phyloP scores from a whole-genome alignment of 1,139 yeast species.

The Kluyveromyces sp. region DNA sequence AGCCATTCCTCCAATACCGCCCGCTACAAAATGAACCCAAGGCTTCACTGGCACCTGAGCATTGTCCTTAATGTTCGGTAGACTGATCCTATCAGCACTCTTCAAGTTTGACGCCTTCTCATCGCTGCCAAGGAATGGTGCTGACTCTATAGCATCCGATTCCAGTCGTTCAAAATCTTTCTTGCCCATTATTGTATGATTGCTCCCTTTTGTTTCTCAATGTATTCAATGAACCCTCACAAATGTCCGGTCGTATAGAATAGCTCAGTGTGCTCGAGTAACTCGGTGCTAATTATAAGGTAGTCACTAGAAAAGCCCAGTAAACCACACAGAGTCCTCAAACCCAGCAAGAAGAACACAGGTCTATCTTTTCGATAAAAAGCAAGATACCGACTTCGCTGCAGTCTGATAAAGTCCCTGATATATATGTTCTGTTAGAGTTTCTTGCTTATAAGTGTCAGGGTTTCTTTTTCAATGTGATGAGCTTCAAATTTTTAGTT shows the following conservation, averaged over 20 bases:
- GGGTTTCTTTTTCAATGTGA: background rate
- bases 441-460: background rate
- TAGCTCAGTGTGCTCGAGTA: too few species aligned
- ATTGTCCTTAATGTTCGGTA: slow-evolving; percentile 11
- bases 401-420: too few species aligned
- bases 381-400: too few species aligned
- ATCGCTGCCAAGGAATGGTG: slow-evolving; percentile 62
- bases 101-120: slow-evolving; percentile 41
- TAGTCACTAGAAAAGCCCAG: too few species aligned
- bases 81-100: slow-evolving; percentile 19
- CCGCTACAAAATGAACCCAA: slow-evolving; percentile 99
- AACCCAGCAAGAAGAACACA: too few species aligned
- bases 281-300: too few species aligned
- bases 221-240: too few species aligned
- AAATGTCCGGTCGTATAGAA: too few species aligned
- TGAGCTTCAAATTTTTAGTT: slow-evolving; percentile 6
- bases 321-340: too few species aligned
- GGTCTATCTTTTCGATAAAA: too few species aligned
- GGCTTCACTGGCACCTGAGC: slow-evolving; percentile 45
- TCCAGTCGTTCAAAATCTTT: slow-evolving; percentile 34
- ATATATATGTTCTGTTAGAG: too few species aligned
- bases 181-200: slow-evolving; percentile 24
- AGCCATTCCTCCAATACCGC: slow-evolving; percentile 96
- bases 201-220: too few species aligned
- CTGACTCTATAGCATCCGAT: slow-evolving; percentile 46